A percentile compares a stretch with the other conserved stretches of the same genome.
Evolutionary conservation across 2,329 filamentous ascomycete species (phyloP).

Genomic region (Orbilia ellipsospora): DNA sequence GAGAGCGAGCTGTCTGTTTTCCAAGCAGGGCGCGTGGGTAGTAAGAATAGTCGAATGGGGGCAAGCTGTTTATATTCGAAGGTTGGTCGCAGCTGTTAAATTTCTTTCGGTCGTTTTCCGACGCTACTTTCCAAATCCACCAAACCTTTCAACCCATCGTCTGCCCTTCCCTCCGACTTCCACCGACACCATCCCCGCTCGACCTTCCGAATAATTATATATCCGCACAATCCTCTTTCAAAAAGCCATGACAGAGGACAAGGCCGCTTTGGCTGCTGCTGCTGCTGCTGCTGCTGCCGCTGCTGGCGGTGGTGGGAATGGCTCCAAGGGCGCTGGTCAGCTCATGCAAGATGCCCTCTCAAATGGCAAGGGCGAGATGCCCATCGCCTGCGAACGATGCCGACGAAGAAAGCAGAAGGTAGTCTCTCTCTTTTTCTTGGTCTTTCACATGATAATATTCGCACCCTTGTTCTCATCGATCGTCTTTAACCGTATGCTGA

Average conservation of each 20-base stretch:
- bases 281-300: slow-evolving; percentile 3
- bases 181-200: slow-evolving; percentile 6
- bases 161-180: slow-evolving; percentile 2
- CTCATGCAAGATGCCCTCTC: slow-evolving; percentile 54
- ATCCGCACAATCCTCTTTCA: slow-evolving; percentile 7
- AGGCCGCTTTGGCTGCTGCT: slow-evolving; percentile 9
- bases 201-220: slow-evolving; percentile 14
- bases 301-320: not conserved
- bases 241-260: slow-evolving; percentile 44
- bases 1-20: not conserved
- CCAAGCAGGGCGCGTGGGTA: slow-evolving; percentile 3
- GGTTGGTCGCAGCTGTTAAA: slow-evolving; percentile 27
- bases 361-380: slow-evolving; percentile 55
- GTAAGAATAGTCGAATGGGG: not conserved
- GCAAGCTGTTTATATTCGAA: slow-evolving; percentile 20
- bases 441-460: slow-evolving; percentile 1
- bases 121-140: slow-evolving; percentile 47
- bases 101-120: slow-evolving; percentile 55
- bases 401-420: slow-evolving; percentile 54
- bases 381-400: slow-evolving; percentile 55
- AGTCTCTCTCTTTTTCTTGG: not conserved
- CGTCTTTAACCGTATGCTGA: not conserved
- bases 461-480: not conserved
- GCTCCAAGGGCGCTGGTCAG: slow-evolving; percentile 45
- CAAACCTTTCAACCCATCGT: slow-evolving; percentile 4